Percentiles rank a stretch among this genome's conserved stretches.
These are phyloP conservation scores for Penicillium manginii DNA, from an alignment of 495 filamentous ascomycete genomes.

Conservation along the genomic window DNA sequence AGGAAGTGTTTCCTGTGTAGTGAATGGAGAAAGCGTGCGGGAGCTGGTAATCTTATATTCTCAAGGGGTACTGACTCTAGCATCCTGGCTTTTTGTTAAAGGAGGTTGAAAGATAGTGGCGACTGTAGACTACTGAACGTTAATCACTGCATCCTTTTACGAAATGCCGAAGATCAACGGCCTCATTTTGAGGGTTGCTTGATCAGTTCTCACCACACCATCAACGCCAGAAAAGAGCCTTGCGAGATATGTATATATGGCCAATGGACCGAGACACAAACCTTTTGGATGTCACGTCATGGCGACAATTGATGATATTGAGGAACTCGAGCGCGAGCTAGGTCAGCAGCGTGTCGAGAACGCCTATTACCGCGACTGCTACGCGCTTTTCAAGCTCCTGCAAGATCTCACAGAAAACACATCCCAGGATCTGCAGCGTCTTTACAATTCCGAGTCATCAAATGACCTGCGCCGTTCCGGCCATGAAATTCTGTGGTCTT, in stretches of 20 bases:
- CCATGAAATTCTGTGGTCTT: too few relatives aligned
- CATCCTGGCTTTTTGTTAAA: neutral
- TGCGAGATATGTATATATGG: neutral
- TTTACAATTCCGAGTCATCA: neutral
- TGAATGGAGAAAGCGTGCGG: neutral
- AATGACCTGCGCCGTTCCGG: too few relatives aligned
- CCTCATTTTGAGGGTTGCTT: neutral
- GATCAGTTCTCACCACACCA: too few relatives aligned
- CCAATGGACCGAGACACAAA: neutral
- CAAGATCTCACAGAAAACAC: neutral
- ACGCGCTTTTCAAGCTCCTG: slow-evolving; percentile 9
- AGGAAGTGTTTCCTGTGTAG: neutral
- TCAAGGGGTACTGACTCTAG: neutral
- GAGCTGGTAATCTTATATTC: neutral
- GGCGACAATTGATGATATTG: slow-evolving; percentile 8
- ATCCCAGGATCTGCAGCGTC: neutral
- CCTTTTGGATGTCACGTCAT: neutral
- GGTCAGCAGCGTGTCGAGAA: slow-evolving; percentile 8
- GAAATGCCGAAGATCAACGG: neutral
- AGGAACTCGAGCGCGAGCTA: slow-evolving; percentile 2
- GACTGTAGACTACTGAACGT: neutral
- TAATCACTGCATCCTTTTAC: neutral
- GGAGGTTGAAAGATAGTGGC: neutral
- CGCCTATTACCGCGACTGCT: slow-evolving; percentile 9
- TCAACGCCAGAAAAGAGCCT: neutral